These are phyloP conservation scores for Pseudozyma hubeiensis DNA, from an alignment of 1,284 basidiomycete genomes.

Conservation along the genomic window DNA sequence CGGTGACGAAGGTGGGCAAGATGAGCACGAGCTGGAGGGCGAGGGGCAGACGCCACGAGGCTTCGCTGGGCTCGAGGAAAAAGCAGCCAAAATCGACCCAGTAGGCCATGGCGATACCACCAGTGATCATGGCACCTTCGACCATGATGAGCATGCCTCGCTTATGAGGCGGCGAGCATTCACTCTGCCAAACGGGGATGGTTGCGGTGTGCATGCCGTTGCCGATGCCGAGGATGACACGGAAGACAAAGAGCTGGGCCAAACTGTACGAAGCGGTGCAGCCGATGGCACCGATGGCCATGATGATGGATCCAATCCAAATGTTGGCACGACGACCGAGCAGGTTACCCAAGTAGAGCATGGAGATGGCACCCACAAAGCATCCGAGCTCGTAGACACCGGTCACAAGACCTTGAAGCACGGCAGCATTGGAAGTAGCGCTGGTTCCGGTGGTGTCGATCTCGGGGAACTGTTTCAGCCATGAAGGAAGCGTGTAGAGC, in stretches of 20 bases:
- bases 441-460: slow-evolving; percentile 52
- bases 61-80: slow-evolving; percentile 51
- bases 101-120: slow-evolving; percentile 62
- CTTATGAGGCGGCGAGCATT: slow-evolving; percentile 65
- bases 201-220: slow-evolving; percentile 68
- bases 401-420: slow-evolving; percentile 60
- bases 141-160: slow-evolving; percentile 67
- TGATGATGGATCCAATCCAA: slow-evolving; percentile 63
- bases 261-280: slow-evolving; percentile 55
- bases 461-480: slow-evolving; percentile 52
- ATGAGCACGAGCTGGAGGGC: slow-evolving; percentile 66
- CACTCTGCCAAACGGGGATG: slow-evolving; percentile 67
- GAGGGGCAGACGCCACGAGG: slow-evolving; percentile 63
- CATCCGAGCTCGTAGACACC: slow-evolving; percentile 67
- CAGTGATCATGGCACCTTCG: slow-evolving; percentile 64
- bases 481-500: slow-evolving; percentile 61
- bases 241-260: slow-evolving; percentile 61
- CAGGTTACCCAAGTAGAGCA: slow-evolving; percentile 60
- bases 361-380: slow-evolving; percentile 63
- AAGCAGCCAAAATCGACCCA: slow-evolving; percentile 66
- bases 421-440: slow-evolving; percentile 45
- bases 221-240: slow-evolving; percentile 64
- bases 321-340: slow-evolving; percentile 64
- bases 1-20: slow-evolving; percentile 66
- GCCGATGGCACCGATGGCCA: slow-evolving; percentile 59